Evolutionary conservation across 2,329 filamentous ascomycete species (phyloP).

Genomic region (Pseudogymnoascus sp.): DNA sequence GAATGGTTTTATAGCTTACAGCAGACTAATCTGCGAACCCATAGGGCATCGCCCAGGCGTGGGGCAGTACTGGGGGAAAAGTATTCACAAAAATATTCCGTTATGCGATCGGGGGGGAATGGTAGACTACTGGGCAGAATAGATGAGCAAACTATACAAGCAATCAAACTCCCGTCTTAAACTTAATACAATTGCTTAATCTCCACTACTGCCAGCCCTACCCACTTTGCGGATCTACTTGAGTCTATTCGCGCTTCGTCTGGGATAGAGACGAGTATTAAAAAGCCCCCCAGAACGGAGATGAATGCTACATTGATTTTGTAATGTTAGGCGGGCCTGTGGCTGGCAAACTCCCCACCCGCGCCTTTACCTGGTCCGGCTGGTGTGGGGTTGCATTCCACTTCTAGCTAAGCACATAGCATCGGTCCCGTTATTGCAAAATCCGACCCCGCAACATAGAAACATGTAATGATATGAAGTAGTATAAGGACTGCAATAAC

Average conservation of each 20-base stretch:
- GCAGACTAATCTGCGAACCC: background rate
- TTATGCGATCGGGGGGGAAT: slow-evolving; percentile 49
- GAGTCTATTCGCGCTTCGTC: background rate
- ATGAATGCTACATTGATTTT: background rate
- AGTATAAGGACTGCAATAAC: background rate
- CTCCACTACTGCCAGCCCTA: background rate
- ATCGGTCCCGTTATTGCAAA: background rate
- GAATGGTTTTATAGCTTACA: no score
- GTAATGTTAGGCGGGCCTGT: background rate
- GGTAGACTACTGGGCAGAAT: slow-evolving; percentile 11
- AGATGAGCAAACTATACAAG: background rate
- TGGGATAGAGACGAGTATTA: background rate
- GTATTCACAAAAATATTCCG: slow-evolving; percentile 42
- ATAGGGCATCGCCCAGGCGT: slow-evolving; percentile 37
- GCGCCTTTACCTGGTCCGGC: background rate
- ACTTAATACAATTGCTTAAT: background rate
- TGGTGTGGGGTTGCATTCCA: background rate
- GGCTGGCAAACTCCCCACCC: background rate
- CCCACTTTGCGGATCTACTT: background rate
- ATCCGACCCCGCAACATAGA: background rate
- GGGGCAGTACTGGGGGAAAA: slow-evolving; percentile 43
- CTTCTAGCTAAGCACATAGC: background rate
- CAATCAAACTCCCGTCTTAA: background rate
- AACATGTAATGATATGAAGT: background rate
- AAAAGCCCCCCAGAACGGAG: background rate